Evolutionary conservation across 129 eudicot genomes (phyloP).

Genomic region (Pittosporum tobira): DNA sequence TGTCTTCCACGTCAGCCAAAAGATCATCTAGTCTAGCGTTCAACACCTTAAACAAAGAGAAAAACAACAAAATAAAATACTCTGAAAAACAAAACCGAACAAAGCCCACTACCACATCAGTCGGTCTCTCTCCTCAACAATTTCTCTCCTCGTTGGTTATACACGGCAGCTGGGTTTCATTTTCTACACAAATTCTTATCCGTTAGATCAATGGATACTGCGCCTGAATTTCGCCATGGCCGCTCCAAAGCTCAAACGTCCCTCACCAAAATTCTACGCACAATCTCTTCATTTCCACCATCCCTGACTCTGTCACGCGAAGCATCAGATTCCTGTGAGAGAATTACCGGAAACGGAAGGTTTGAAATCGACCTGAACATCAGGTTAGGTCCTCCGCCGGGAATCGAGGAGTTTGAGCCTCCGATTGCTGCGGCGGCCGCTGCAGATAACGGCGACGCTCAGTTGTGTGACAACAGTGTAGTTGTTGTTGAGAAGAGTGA

Average conservation of each 20-base stretch:
- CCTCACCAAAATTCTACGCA: conserved; percentile 37
- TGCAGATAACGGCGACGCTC: background rate
- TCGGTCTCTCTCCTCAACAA: background rate
- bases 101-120: conserved; percentile 6
- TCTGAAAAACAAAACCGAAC: background rate
- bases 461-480: background rate
- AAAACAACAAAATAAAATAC: background rate
- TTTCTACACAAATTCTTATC: background rate
- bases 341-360: background rate
- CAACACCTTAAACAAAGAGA: background rate
- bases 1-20: conserved; percentile 3
- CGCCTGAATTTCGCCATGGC: conserved; percentile 16
- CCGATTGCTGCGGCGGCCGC: background rate
- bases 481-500: background rate
- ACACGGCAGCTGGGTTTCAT: no score
- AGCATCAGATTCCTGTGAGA: background rate
- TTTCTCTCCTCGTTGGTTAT: background rate
- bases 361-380: conserved; percentile 26
- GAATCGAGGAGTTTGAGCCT: conserved; percentile 9
- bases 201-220: background rate
- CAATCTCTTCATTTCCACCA: conserved; percentile 26
- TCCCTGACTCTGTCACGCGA: background rate
- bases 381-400: conserved; percentile 11
- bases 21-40: background rate
- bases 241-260: conserved; percentile 47